A percentile compares a stretch with the other conserved stretches of the same genome.
These are phyloP conservation scores for Omphalotus guepiniiformis DNA, from an alignment of 768 basidiomycete genomes.

Conservation along the genomic window DNA sequence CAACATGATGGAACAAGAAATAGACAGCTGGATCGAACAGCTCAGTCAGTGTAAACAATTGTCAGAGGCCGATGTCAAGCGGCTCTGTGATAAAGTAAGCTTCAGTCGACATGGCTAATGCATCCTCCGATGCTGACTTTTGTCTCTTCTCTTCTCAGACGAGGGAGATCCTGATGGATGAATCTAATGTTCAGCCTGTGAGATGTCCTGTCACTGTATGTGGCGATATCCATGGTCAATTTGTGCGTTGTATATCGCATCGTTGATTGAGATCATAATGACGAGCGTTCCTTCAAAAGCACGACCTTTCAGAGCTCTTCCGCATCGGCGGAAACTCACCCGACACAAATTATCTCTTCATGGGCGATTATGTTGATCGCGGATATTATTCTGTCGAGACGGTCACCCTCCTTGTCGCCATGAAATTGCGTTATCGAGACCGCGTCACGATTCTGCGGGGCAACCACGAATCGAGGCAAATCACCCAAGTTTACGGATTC, in stretches of 20 bases:
- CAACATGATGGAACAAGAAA: slow-evolving; percentile 60
- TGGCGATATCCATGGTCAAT: slow-evolving; percentile 97
- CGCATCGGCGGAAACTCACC: slow-evolving; percentile 90
- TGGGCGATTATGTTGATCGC: slow-evolving; percentile 88
- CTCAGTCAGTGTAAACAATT: slow-evolving; percentile 92
- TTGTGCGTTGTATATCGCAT: too few relatives aligned
- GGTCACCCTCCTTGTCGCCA: slow-evolving; percentile 87
- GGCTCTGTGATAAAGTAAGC: slow-evolving; percentile 93
- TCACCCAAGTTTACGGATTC: slow-evolving; percentile 93
- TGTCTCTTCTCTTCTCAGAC: too few relatives aligned
- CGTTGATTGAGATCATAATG: too few relatives aligned
- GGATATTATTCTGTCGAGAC: slow-evolving; percentile 98
- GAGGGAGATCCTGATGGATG: slow-evolving; percentile 93
- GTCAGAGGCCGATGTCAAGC: slow-evolving; percentile 93
- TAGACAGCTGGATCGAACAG: slow-evolving; percentile 90
- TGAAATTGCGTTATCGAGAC: slow-evolving; percentile 97
- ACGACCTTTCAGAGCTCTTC: slow-evolving; percentile 94
- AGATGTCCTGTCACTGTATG: slow-evolving; percentile 95
- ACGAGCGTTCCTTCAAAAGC: too few relatives aligned
- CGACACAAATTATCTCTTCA: slow-evolving; percentile 93
- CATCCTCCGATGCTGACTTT: too few relatives aligned
- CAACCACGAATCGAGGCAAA: slow-evolving; percentile 97
- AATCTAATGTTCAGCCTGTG: slow-evolving; percentile 94
- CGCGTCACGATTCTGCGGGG: slow-evolving; percentile 95
- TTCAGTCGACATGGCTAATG: too few relatives aligned